Conservation (phyloP, 2,329 filamentous ascomycete species). For the Trichoderma sp. region DNA sequence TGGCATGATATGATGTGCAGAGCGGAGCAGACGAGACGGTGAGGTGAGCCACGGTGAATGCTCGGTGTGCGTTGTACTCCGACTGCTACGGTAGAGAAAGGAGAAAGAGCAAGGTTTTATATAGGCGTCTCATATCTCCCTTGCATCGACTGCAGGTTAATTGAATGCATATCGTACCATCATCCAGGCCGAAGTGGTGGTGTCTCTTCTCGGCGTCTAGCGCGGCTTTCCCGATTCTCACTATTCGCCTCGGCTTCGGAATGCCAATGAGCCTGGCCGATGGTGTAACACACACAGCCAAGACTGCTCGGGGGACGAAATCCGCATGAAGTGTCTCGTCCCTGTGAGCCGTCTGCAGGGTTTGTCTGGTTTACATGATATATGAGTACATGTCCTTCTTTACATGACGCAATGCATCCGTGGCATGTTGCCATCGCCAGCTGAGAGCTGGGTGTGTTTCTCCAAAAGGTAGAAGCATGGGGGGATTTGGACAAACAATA, state of each 20-base stretch:
- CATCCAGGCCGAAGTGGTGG: background rate
- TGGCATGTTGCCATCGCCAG: conserved; percentile 21
- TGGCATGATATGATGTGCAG: background rate
- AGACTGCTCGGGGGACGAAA: background rate
- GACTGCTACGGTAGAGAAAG: background rate
- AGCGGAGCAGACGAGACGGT: background rate
- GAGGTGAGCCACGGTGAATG: background rate
- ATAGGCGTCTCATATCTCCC: background rate
- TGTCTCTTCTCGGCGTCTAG: background rate
- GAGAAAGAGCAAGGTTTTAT: background rate
- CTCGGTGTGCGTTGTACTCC: background rate
- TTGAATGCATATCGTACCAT: background rate
- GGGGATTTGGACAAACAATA: background rate
- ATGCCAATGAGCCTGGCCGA: background rate
- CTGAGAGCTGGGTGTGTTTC: background rate
- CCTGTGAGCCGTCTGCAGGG: background rate
- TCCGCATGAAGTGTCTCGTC: background rate
- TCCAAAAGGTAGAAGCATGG: background rate
- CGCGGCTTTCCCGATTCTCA: background rate
- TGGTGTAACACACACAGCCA: background rate
- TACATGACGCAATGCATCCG: conserved; percentile 22
- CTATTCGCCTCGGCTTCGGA: background rate
- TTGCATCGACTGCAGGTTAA: background rate
- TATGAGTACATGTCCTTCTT: background rate
- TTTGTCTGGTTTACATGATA: background rate